These are phyloP conservation scores for Periglandula ipomoeae DNA, from an alignment of 2,329 filamentous ascomycete genomes.

Conservation along the genomic window DNA sequence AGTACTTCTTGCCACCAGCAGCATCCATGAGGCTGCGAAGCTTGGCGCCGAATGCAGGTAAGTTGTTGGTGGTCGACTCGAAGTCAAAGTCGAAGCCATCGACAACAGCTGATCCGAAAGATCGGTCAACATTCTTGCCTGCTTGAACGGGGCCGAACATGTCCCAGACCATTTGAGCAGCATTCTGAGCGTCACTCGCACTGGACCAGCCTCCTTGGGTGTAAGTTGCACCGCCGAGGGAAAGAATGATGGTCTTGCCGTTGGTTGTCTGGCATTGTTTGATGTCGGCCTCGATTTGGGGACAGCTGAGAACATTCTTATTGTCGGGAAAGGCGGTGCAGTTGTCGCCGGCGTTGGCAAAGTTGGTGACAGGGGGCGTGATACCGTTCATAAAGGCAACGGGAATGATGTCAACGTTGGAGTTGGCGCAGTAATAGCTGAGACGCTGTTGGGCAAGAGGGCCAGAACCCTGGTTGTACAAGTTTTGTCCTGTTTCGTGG, in stretches of 20 bases:
- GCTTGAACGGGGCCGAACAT: conserved; percentile 54
- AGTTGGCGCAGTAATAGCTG: conserved; percentile 8
- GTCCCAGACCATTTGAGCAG: conserved; percentile 57
- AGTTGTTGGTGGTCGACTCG: conserved; percentile 50
- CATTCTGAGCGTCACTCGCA: conserved; percentile 38
- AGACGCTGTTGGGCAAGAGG: conserved; percentile 10
- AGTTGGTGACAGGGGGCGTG: conserved; percentile 47
- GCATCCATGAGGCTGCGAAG: conserved; percentile 48
- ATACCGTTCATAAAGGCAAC: conserved; percentile 55
- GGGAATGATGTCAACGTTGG: conserved; percentile 39
- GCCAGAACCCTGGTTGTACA: conserved; percentile 29
- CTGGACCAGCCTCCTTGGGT: conserved; percentile 56
- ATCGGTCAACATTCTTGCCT: conserved; percentile 42
- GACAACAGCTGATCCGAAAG: conserved; percentile 19
- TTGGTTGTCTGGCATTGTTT: conserved; percentile 49
- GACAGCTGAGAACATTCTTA: conserved; percentile 38
- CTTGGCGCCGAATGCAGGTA: conserved; percentile 49
- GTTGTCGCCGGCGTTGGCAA: conserved; percentile 53
- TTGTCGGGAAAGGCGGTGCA: conserved; percentile 46
- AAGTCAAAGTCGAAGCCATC: conserved; percentile 76
- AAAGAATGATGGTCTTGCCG: conserved; percentile 64
- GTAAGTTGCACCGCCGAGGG: conserved; percentile 63
- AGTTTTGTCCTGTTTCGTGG: conserved; percentile 45
- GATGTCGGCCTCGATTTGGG: conserved; percentile 51
- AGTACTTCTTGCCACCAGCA: conserved; percentile 45